Percentiles rank a stretch among this genome's conserved stretches.
These are phyloP conservation scores for Gnomoniopsis smithogilvyi DNA, from an alignment of 2,329 filamentous ascomycete genomes.

Conservation along the genomic window DNA sequence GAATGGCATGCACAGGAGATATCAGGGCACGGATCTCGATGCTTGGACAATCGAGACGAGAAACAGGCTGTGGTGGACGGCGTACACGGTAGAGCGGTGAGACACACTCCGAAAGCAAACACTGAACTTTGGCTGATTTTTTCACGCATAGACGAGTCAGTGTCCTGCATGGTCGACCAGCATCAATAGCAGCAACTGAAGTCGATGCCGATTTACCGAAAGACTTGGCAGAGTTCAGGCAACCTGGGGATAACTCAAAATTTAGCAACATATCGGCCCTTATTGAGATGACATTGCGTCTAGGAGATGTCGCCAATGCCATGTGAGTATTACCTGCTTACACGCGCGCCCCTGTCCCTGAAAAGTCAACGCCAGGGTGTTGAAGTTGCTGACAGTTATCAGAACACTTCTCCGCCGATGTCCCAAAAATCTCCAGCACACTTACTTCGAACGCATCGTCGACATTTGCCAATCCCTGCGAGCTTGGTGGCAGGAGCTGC, in stretches of 20 bases:
- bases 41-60: conserved; percentile 47
- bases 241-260: conserved; percentile 1
- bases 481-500: conserved; percentile 39
- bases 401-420: conserved; percentile 36
- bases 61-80: conserved; percentile 56
- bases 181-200: conserved; percentile 49
- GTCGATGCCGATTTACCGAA: conserved; percentile 52
- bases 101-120: conserved; percentile 4
- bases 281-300: conserved; percentile 31
- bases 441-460: conserved; percentile 36
- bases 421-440: conserved; percentile 34
- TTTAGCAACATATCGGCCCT: conserved; percentile 16
- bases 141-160: conserved; percentile 44
- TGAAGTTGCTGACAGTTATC: conserved; percentile 20
- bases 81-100: conserved; percentile 54
- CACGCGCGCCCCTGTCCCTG: too few species aligned
- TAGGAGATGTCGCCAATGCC: conserved; percentile 36
- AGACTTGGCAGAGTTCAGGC: conserved; percentile 34
- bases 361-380: too few species aligned
- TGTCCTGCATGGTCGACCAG: conserved; percentile 53
- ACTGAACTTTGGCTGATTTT: not conserved
- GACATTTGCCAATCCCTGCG: conserved; percentile 34
- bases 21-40: conserved; percentile 43
- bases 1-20: conserved; percentile 57
- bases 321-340: conserved; percentile 27